Evolutionary conservation across 768 basidiomycete species (phyloP), one percentile per base, ranked within the genome.

Genomic region (Pleurotus sapidus): DNA sequence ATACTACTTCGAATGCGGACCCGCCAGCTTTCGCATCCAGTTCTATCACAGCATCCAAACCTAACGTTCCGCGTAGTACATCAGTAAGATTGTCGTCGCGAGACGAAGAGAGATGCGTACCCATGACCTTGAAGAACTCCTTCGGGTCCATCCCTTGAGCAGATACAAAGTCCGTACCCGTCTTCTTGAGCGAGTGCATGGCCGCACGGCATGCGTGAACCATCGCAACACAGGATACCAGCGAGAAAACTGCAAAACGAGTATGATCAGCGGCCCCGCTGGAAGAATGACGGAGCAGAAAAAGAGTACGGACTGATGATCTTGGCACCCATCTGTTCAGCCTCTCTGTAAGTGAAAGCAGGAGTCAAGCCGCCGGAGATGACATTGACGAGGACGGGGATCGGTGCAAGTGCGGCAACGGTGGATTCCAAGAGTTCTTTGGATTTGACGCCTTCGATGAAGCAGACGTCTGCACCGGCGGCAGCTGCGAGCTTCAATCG

Each of bases 341-440:
- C 89, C 65, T 90, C 84, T 50, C 82, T 69, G 56, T 74, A 78
- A 1, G 87, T 90, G 67, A 89, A 89, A 4, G 86, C 83, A 5
- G 89, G 89, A 0, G 89, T 89, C 46, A 89, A 72, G 14, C 89
- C 88, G 40, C 88, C 88, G 3, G 87, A 88, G 60, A 91, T 89
- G 17, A 90, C 88, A 59, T 91, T 91, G 40, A 90, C 87, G 30
- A 91, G 85, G 37, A 89, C 88, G 1, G 89, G 89, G 61, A 86
- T 89, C 3, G 88, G 89, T 6, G 84, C 81, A 23, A 91, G 70
- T 1, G 84, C 87, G 20, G 78, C 77, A 45, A 91, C 84, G 11
- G 88, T 89, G 0, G 74, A 74, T 56, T 79, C 75, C 15, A 90
- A 76, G 20, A 87, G 79, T 43, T 87, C 84, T 45, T 83, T 77